Evolutionary conservation across 1,284 basidiomycete species (phyloP).

Genomic region (Malassezia globosa): DNA sequence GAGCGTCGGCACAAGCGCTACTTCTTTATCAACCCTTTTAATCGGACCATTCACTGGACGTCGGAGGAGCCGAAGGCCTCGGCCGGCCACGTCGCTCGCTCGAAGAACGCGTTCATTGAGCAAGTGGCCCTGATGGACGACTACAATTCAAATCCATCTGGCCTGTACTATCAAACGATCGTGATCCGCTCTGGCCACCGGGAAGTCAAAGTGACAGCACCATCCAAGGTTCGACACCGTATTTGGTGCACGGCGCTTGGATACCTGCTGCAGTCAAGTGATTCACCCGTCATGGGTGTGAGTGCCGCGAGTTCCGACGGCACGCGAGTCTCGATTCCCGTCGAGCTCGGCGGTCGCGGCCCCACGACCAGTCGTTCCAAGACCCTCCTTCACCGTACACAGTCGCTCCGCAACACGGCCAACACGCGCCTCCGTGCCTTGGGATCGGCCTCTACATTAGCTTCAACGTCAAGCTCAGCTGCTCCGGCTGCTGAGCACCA

Average conservation of each 20-base stretch:
- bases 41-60: constrained; percentile 95
- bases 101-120: constrained; percentile 97
- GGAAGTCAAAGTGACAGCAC: constrained; percentile 95
- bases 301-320: neutral
- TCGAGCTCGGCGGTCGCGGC: constrained; percentile 11
- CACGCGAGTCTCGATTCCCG: constrained; percentile 4
- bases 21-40: constrained; percentile 99
- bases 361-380: neutral
- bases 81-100: constrained; percentile 75
- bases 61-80: constrained; percentile 80
- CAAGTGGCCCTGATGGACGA: constrained; percentile 79
- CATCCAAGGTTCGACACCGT: constrained; percentile 84
- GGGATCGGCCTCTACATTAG: neutral
- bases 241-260: constrained; percentile 66
- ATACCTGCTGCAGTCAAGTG: constrained; percentile 28
- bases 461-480: neutral
- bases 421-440: too few species aligned
- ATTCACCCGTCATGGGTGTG: neutral
- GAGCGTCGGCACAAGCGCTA: constrained; percentile 85
- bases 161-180: constrained; percentile 81
- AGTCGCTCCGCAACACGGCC: neutral
- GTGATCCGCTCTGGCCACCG: constrained; percentile 81
- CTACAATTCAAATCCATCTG: constrained; percentile 81
- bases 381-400: neutral
- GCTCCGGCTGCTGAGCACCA: neutral